A percentile compares a stretch with the other conserved stretches of the same genome.
Conservation (phyloP, 2,329 filamentous ascomycete genomes). For the Talaromyces sp. region DNA sequence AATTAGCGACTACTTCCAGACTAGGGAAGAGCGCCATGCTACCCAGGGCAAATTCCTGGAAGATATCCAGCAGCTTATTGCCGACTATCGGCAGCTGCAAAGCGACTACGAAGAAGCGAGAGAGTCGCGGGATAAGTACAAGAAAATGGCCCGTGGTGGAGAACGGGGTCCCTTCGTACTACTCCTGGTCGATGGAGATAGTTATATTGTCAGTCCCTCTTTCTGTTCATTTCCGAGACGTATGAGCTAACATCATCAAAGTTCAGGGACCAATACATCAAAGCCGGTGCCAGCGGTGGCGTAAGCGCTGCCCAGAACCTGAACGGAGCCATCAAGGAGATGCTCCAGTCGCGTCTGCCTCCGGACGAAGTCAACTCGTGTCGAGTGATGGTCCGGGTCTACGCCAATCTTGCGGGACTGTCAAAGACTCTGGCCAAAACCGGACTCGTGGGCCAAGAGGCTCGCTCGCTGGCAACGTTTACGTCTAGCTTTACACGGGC, state of each 20-base stretch:
- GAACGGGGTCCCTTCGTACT: conserved; percentile 56
- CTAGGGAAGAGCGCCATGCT: neutral
- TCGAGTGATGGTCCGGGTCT: conserved; percentile 52
- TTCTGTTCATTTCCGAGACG: neutral
- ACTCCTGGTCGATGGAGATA: conserved; percentile 59
- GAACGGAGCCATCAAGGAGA: conserved; percentile 46
- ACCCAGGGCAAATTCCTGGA: conserved; percentile 1
- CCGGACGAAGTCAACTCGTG: conserved; percentile 47
- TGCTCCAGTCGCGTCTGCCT: conserved; percentile 33
- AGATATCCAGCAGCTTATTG: conserved; percentile 44
- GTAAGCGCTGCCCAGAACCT: conserved; percentile 51
- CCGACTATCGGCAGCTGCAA: conserved; percentile 51
- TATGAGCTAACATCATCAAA: conserved; percentile 60
- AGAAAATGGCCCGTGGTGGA: conserved; percentile 45
- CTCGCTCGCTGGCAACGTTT: conserved; percentile 53
- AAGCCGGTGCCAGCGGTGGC: conserved; percentile 50
- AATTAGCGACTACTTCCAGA: neutral
- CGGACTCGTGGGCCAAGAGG: conserved; percentile 50
- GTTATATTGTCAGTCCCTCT: conserved; percentile 39
- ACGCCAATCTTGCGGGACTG: conserved; percentile 51
- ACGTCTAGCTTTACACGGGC: conserved; percentile 54
- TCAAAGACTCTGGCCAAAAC: conserved; percentile 47
- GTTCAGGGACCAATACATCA: conserved; percentile 50
- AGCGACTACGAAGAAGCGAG: conserved; percentile 55
- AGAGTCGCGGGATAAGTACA: conserved; percentile 51